A percentile compares a stretch with the other conserved stretches of the same genome.
Evolutionary conservation across 768 basidiomycete genomes (phyloP).

Genomic region (Goffeauzyma gilvescens): DNA sequence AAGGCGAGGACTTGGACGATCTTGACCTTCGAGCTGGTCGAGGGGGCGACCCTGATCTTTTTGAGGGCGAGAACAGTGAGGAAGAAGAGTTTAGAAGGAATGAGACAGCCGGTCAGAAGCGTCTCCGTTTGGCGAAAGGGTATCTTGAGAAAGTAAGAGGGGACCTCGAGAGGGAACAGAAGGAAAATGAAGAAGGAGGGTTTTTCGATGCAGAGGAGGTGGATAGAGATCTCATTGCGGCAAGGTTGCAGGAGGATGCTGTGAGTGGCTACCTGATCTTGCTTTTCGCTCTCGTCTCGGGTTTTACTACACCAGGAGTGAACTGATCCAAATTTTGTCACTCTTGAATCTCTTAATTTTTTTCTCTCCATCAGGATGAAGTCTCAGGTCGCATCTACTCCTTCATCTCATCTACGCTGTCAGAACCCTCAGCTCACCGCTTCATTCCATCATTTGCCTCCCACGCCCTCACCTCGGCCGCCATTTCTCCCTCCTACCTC

Average conservation of each 20-base stretch:
- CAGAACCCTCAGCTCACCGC: conserved; percentile 27
- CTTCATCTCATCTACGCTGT: conserved; percentile 39
- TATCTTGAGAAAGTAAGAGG: conserved; percentile 74
- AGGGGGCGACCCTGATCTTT: neutral
- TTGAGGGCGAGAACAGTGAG: conserved; percentile 10
- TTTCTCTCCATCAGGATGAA: conserved; percentile 37
- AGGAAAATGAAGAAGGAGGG: conserved; percentile 44
- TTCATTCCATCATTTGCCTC: conserved; percentile 41
- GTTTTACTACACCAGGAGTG: too few species aligned
- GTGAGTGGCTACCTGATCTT: too few species aligned
- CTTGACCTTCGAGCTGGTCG: conserved; percentile 47
- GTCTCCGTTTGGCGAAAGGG: conserved; percentile 70
- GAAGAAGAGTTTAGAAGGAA: conserved; percentile 9
- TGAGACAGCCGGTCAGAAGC: conserved; percentile 37
- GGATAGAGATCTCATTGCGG: conserved; percentile 76
- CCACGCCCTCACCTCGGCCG: conserved; percentile 66
- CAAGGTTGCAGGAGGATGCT: conserved; percentile 79
- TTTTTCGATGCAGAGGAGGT: conserved; percentile 92
- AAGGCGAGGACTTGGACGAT: conserved; percentile 40
- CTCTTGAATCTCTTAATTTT: neutral
- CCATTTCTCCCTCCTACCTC: conserved; percentile 54
- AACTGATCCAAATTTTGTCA: neutral
- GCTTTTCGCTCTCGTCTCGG: too few species aligned
- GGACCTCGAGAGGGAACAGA: conserved; percentile 39
- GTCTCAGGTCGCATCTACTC: conserved; percentile 72